A percentile compares a stretch with the other conserved stretches of the same genome.
phyloP scores from a whole-genome alignment of 768 basidiomycete species.

The Boletus subcaerulescens region DNA sequence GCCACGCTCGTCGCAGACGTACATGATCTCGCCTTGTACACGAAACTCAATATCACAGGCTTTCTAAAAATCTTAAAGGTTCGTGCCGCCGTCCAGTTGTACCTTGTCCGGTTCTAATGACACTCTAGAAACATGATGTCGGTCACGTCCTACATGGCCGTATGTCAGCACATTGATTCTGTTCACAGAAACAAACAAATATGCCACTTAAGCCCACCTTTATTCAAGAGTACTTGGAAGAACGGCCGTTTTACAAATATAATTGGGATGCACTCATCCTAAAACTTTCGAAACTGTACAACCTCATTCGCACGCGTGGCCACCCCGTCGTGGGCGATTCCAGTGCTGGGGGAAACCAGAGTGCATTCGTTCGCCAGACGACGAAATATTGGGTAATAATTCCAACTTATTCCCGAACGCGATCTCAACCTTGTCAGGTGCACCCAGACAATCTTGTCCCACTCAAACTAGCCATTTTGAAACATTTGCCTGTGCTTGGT shows the following conservation, averaged over 20 bases:
- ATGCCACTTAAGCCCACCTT: constrained; percentile 81
- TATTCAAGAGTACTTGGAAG: constrained; percentile 87
- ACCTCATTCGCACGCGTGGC: constrained; percentile 92
- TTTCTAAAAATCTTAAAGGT: constrained; percentile 99
- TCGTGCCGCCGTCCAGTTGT: constrained; percentile 9
- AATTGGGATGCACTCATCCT: constrained; percentile 96
- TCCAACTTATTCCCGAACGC: background rate
- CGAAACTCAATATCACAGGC: constrained; percentile 97
- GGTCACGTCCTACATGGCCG: constrained; percentile 14
- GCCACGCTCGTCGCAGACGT: constrained; percentile 92
- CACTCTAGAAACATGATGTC: constrained; percentile 86
- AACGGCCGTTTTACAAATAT: constrained; percentile 94
- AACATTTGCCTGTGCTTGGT: constrained; percentile 94
- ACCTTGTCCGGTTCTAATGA: constrained; percentile 5
- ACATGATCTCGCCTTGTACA: constrained; percentile 88
- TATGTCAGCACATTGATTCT: constrained; percentile 8
- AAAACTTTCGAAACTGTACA: constrained; percentile 91
- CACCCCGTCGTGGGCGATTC: constrained; percentile 94
- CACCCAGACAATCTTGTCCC: constrained; percentile 95
- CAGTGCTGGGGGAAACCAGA: constrained; percentile 91
- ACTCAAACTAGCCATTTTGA: constrained; percentile 88
- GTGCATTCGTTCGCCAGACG: constrained; percentile 96
- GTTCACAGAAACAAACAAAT: constrained; percentile 84
- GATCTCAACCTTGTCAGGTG: constrained; percentile 39
- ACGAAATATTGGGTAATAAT: constrained; percentile 95